phyloP scores from a whole-genome alignment of 2,329 filamentous ascomycete species.

The Colletotrichum sp. region DNA sequence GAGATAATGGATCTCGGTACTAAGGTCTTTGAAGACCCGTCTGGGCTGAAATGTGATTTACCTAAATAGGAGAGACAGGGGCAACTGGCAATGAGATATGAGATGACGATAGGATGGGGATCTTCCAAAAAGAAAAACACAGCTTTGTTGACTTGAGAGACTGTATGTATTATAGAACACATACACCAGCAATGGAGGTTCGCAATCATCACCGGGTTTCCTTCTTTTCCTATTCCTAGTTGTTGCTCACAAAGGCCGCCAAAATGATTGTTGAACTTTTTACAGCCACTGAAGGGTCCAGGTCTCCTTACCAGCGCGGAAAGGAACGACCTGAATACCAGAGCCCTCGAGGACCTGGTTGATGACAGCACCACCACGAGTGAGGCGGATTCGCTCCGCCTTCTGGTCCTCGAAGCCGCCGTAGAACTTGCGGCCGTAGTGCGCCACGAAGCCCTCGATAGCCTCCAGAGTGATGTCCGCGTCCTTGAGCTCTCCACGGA shows the following conservation, averaged over 20 bases:
- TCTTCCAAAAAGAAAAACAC: not conserved
- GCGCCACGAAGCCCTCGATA: constrained; percentile 60
- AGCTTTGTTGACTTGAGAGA: not conserved
- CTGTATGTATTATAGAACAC: constrained; percentile 18
- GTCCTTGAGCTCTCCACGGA: constrained; percentile 55
- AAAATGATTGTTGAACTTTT: not conserved
- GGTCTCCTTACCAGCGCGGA: constrained; percentile 65
- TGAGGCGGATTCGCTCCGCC: constrained; percentile 61
- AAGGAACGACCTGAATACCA: constrained; percentile 69
- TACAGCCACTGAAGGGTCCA: constrained; percentile 56
- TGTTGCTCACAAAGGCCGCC: not conserved
- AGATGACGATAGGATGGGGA: constrained; percentile 1
- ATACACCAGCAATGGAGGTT: not conserved
- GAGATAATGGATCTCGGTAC: not conserved
- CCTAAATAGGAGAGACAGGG: not conserved
- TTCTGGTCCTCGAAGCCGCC: constrained; percentile 49
- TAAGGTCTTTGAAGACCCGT: not conserved
- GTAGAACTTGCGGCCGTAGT: constrained; percentile 61
- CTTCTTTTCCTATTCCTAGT: not conserved
- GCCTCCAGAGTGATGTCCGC: constrained; percentile 59
- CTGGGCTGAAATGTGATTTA: not conserved
- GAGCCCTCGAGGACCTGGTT: constrained; percentile 58
- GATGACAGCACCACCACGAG: constrained; percentile 60
- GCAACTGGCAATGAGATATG: constrained; percentile 3
- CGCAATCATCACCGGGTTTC: not conserved